Evolutionary conservation across 306 rosid species (phyloP).

Genomic region (Prinsepia uniflora): DNA sequence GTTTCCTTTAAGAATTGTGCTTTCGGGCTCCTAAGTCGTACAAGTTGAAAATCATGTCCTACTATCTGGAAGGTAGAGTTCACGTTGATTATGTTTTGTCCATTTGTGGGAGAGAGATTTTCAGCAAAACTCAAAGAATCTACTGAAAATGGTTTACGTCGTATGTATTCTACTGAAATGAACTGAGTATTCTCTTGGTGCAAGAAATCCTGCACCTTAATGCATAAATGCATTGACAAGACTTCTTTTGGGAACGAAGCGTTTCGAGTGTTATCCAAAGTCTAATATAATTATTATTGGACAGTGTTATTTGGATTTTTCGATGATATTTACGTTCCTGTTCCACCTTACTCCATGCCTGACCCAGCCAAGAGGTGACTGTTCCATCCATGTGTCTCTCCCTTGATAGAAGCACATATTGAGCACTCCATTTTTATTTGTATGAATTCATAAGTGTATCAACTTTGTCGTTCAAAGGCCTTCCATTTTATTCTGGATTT

Average conservation of each 20-base stretch:
- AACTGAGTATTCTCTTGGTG: not conserved
- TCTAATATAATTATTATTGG: slow-evolving; percentile 29
- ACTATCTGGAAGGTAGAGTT: not conserved
- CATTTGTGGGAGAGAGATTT: slow-evolving; percentile 71
- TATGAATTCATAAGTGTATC: not conserved
- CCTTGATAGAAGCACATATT: slow-evolving; percentile 5
- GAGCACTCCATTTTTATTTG: not conserved
- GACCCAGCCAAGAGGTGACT: slow-evolving; percentile 46
- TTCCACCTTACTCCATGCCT: slow-evolving; percentile 41
- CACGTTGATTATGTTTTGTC: slow-evolving; percentile 47
- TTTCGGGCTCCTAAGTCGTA: not conserved
- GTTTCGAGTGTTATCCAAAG: not conserved
- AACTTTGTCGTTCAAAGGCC: not conserved
- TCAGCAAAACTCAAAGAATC: slow-evolving; percentile 55
- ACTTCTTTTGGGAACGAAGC: not conserved
- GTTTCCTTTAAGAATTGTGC: not conserved
- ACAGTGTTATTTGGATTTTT: slow-evolving; percentile 87
- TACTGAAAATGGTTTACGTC: slow-evolving; percentile 49
- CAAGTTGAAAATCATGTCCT: not conserved
- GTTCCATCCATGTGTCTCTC: not conserved
- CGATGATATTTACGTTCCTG: slow-evolving; percentile 66
- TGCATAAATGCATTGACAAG: not conserved
- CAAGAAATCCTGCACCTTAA: not conserved
- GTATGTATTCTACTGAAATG: slow-evolving; percentile 31
- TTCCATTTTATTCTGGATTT: too few species aligned